A percentile compares a stretch with the other conserved stretches of the same genome.
These are phyloP conservation scores for Tubosaeta sp. DNA, from an alignment of 768 basidiomycete species.

Conservation along the genomic window DNA sequence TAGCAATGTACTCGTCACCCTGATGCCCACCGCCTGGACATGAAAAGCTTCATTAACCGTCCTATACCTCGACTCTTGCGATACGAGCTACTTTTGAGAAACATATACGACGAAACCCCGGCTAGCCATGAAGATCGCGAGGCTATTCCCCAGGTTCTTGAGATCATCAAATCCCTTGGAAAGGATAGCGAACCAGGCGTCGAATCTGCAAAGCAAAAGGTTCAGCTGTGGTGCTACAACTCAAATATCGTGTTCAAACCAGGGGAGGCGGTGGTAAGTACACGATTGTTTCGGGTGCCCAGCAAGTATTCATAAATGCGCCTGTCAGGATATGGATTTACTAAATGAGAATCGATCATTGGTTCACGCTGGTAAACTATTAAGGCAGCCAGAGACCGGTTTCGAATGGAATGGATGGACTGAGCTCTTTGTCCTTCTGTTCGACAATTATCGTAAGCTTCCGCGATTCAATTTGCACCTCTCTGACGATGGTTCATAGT, in stretches of 20 bases:
- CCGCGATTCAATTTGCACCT: neutral
- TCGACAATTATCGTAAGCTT: conserved; percentile 88
- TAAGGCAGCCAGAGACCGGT: conserved; percentile 84
- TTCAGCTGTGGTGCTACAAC: conserved; percentile 85
- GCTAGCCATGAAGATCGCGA: conserved; percentile 75
- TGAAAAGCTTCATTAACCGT: conserved; percentile 91
- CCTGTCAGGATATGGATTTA: conserved; percentile 79
- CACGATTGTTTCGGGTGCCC: neutral
- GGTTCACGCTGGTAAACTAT: conserved; percentile 77
- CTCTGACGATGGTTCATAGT: conserved; percentile 43
- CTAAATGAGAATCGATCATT: conserved; percentile 77
- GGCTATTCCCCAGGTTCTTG: conserved; percentile 80
- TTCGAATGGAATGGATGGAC: conserved; percentile 88
- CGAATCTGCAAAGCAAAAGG: conserved; percentile 78
- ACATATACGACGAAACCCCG: conserved; percentile 73
- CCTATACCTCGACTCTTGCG: conserved; percentile 88
- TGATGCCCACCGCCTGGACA: conserved; percentile 77
- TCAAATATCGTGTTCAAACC: conserved; percentile 74
- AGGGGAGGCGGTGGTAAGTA: conserved; percentile 61
- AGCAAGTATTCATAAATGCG: conserved; percentile 1
- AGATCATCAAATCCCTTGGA: conserved; percentile 80
- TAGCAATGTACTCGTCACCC: conserved; percentile 58
- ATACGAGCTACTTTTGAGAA: conserved; percentile 80
- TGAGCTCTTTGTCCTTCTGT: conserved; percentile 84
- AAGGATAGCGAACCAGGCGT: conserved; percentile 89